A percentile compares a stretch with the other conserved stretches of the same genome.
Conservation (phyloP, 345 rosid species). For the Citrus trifoliata region DNA sequence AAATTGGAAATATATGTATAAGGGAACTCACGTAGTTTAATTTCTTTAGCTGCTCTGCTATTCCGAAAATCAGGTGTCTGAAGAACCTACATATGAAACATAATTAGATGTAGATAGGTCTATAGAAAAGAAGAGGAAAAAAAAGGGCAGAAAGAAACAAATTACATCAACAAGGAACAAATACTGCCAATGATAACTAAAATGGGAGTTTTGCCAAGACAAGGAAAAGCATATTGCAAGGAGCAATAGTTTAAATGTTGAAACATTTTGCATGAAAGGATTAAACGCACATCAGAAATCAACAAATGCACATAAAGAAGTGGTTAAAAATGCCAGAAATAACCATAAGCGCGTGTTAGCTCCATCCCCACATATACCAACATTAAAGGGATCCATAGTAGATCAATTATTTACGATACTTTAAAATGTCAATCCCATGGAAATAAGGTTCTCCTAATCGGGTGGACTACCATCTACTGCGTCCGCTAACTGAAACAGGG, state of each 20-base stretch:
- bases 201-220: background rate
- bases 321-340: background rate
- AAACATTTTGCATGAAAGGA: background rate
- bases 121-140: background rate
- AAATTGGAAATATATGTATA: background rate
- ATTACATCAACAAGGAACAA: background rate
- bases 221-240: background rate
- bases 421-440: background rate
- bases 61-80: constrained; percentile 21
- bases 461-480: background rate
- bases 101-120: background rate
- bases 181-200: background rate
- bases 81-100: constrained; percentile 14
- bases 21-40: constrained; percentile 16
- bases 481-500: background rate
- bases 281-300: background rate
- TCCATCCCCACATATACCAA: background rate
- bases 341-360: background rate
- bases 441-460: background rate
- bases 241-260: too few species aligned
- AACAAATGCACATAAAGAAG: background rate
- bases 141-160: background rate
- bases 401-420: background rate
- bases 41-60: constrained; percentile 23
- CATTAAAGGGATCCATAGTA: background rate